Evolutionary conservation across 441 rosid genomes (phyloP).

Genomic region (Bruguiera hainesii): DNA sequence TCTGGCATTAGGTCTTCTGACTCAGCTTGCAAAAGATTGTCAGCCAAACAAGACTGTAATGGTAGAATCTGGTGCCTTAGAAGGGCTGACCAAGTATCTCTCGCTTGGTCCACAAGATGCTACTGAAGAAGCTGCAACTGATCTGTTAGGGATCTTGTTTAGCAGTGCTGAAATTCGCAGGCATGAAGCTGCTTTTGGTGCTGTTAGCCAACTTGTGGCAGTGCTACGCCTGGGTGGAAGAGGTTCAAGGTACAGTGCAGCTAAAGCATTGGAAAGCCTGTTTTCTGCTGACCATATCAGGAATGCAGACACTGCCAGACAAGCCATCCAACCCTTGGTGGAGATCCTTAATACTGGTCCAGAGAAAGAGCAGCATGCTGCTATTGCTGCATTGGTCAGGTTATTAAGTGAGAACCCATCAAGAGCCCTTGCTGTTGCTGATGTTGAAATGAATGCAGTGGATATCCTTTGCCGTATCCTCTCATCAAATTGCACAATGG

Average conservation of each 20-base stretch:
- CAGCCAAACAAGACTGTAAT: constrained; percentile 87
- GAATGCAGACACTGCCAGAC: constrained; percentile 90
- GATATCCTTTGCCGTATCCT: constrained; percentile 99
- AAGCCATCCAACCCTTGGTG: constrained; percentile 98
- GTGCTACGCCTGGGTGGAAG: constrained; percentile 98
- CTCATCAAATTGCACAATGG: constrained; percentile 89
- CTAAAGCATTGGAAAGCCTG: constrained; percentile 95
- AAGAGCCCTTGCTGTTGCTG: constrained; percentile 94
- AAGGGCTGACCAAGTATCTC: constrained; percentile 94
- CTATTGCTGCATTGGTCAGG: constrained; percentile 95
- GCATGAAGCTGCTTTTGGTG: constrained; percentile 97
- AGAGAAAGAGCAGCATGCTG: constrained; percentile 99
- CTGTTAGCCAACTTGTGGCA: constrained; percentile 97
- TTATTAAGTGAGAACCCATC: constrained; percentile 96
- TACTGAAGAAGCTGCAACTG: constrained; percentile 99
- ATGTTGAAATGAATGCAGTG: constrained; percentile 98
- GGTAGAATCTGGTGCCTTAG: constrained; percentile 98
- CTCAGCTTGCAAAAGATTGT: constrained; percentile 93
- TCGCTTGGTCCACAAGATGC: constrained; percentile 99
- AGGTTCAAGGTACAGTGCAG: constrained; percentile 96
- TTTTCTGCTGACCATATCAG: constrained; percentile 97
- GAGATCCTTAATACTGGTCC: constrained; percentile 96
- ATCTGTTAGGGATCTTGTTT: constrained; percentile 84
- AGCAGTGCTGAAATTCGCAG: constrained; percentile 91
- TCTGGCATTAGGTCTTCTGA: constrained; percentile 87